Base-by-base conservation (phyloP, 371 early-diverging fungal genomes). In the Lichtheimia ramosa region DNA sequence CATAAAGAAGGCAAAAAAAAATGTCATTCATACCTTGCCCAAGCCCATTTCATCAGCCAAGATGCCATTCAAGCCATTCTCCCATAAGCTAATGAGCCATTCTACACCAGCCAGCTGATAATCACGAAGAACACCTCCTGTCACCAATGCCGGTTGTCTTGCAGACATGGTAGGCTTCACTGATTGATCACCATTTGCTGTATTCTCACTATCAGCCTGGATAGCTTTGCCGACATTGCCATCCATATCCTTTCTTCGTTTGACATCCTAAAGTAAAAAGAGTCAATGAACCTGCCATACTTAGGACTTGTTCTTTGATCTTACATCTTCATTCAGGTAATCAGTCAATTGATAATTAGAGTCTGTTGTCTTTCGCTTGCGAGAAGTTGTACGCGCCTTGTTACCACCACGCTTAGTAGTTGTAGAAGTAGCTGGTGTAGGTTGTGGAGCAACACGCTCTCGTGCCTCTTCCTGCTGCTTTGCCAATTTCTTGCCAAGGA, bases 11-110 rank as follows among this genome's bases (percentile, higher is more conserved):
- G n/a, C n/a, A n/a, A 8, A 34, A 2, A 34, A 8, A 10, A 8
- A 25, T 42, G n/a, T 20, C 51, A 14, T 0, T 20, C 43, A 52
- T 64, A 87, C 88, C 81, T 96, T 95, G 60, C 94, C 96, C 23
- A 99, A 82, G 49, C 97, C 99, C 98, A 99, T 98, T 68, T 99
- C 97, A 75, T 99, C 98, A 14, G 99, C 99, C 43, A 99, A 72
- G 65, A 99, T 99, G 27, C 99, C 97, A 66, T 99, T 99, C 24
- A 99, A 83, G 25, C 97, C 96, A 68, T 97, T 96, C 59, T 98
- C 95, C 83, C 96, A 98, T 21, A 99, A 80, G 63, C 93, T 94
- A 34, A 96, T 90, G 62, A 99, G 81, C 99, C 99, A 99, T 73
- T 99, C 97, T 40, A 99, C 86, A 53, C 99, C 99, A 7, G 93